Percentiles rank a stretch among this genome's conserved stretches.
phyloP scores from a whole-genome alignment of 1,284 basidiomycete genomes.

The Ceratobasidium sp. region DNA sequence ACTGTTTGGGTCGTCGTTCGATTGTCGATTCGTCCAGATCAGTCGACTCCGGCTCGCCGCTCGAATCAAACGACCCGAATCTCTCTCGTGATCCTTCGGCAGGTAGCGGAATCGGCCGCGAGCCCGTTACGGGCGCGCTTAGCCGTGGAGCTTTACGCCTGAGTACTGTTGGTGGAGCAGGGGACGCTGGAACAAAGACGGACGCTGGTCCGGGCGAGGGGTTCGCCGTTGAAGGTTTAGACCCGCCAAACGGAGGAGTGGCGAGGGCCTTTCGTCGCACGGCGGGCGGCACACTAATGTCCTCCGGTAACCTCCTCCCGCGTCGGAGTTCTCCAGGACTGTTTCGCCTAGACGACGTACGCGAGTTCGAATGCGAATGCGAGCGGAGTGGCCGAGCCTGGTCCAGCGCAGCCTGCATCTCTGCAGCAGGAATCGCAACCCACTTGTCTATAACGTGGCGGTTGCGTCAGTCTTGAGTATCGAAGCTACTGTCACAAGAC shows the following conservation, averaged over 20 bases:
- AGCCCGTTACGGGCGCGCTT: constrained; percentile 18
- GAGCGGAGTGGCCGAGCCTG: constrained; percentile 51
- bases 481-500: neutral
- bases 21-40: constrained; percentile 2
- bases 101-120: constrained; percentile 16
- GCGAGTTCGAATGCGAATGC: constrained; percentile 37
- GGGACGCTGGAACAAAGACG: neutral
- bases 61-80: constrained; percentile 22
- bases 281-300: neutral
- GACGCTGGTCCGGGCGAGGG: constrained; percentile 34
- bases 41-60: constrained; percentile 1
- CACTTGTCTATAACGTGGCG: constrained; percentile 55
- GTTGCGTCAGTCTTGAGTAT: neutral
- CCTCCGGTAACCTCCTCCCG: constrained; percentile 21
- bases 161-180: neutral
- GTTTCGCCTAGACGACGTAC: constrained; percentile 31
- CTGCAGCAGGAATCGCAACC: constrained; percentile 58
- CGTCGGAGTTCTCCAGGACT: constrained; percentile 32
- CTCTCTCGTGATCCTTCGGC: neutral
- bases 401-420: constrained; percentile 59
- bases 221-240: constrained; percentile 34
- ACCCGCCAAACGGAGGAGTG: constrained; percentile 27
- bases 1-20: constrained; percentile 6
- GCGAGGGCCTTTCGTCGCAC: constrained; percentile 16
- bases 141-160: constrained; percentile 16